Evolutionary conservation across 805 yeast genomes (phyloP).

Genomic region (Saccharomyces jurei): DNA sequence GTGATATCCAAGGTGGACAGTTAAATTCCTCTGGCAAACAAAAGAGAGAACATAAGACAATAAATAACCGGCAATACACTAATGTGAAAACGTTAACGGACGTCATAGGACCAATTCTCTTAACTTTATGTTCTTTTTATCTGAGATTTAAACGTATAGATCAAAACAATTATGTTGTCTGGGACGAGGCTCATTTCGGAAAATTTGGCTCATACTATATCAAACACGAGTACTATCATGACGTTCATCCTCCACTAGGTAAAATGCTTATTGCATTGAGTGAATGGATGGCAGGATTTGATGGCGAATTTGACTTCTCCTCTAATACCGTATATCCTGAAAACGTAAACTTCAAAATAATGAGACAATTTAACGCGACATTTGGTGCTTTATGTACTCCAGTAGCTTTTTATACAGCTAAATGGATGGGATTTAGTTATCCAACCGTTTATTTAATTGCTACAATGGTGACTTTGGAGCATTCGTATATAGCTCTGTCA

Average conservation of each 20-base stretch:
- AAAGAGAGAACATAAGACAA: neutral
- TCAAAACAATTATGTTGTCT: conserved; percentile 67
- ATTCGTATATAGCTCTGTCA: conserved; percentile 75
- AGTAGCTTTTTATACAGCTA: conserved; percentile 73
- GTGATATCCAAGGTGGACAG: neutral
- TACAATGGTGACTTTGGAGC: conserved; percentile 73
- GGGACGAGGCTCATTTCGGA: conserved; percentile 98
- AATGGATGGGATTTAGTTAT: conserved; percentile 63
- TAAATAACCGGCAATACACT: neutral
- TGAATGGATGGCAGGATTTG: conserved; percentile 78
- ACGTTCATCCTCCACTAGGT: conserved; percentile 96
- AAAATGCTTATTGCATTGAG: conserved; percentile 85
- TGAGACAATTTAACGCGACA: conserved; percentile 82
- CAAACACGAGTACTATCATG: conserved; percentile 84
- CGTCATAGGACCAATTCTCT: conserved; percentile 35
- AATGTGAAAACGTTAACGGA: neutral
- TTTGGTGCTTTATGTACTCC: conserved; percentile 84
- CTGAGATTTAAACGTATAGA: conserved; percentile 73
- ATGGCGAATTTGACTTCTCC: conserved; percentile 84
- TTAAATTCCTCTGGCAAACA: neutral
- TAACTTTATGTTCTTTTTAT: conserved; percentile 63
- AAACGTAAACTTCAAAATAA: conserved; percentile 66
- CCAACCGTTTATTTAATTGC: conserved; percentile 72
- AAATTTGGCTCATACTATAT: conserved; percentile 90
- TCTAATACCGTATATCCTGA: conserved; percentile 75